Evolutionary conservation across 352 stramenopile species (phyloP).

Genomic region (Phytophthora rubi): DNA sequence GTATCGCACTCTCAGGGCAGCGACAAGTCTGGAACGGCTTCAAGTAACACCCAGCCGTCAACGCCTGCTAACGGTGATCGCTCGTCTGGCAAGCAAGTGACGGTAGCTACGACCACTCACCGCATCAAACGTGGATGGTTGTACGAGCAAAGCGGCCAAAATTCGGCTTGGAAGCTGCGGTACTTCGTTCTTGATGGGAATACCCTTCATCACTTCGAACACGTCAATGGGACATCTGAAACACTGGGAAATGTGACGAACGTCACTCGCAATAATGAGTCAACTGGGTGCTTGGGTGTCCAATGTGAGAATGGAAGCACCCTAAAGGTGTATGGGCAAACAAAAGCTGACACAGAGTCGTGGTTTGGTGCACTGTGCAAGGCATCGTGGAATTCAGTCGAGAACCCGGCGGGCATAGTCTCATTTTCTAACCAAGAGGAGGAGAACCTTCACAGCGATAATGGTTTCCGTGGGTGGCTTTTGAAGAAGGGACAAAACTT

Average conservation of each 20-base stretch:
- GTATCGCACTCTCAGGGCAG: constrained; percentile 14
- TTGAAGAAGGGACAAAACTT: constrained; percentile 85
- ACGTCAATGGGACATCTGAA: constrained; percentile 44
- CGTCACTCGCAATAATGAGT: constrained; percentile 43
- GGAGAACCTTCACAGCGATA: constrained; percentile 11
- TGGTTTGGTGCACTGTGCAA: constrained; percentile 59
- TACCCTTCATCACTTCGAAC: constrained; percentile 60
- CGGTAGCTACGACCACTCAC: neutral
- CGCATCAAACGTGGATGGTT: constrained; percentile 64
- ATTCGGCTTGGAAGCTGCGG: constrained; percentile 67
- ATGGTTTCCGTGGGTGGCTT: constrained; percentile 63
- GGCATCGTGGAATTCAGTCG: constrained; percentile 27
- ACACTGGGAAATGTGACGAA: constrained; percentile 55
- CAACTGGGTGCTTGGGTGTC: constrained; percentile 47
- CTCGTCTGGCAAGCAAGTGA: constrained; percentile 14
- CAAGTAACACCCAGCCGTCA: constrained; percentile 13
- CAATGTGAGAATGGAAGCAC: constrained; percentile 54
- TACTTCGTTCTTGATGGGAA: constrained; percentile 70
- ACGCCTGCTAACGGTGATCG: constrained; percentile 15
- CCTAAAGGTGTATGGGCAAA: constrained; percentile 57
- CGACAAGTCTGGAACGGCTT: constrained; percentile 5
- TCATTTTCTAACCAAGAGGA: constrained; percentile 24
- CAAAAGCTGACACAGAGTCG: constrained; percentile 46
- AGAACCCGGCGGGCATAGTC: constrained; percentile 7
- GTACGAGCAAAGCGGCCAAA: constrained; percentile 53